Conservation (phyloP, 2,329 filamentous ascomycete genomes). For the Nakataea oryzae region DNA sequence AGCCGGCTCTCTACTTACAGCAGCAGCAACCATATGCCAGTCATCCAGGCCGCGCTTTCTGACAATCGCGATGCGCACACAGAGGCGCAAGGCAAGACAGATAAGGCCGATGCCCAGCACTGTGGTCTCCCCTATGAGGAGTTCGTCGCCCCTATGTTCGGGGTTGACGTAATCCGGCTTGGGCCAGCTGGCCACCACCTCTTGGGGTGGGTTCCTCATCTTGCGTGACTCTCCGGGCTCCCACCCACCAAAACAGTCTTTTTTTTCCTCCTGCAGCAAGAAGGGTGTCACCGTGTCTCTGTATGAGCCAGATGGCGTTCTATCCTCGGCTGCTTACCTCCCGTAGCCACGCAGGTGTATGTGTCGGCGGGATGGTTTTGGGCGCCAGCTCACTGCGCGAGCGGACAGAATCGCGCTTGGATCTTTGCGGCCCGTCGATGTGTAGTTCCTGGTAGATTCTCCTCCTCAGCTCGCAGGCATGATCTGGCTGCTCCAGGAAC, state of each 20-base stretch:
- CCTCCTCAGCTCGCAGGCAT: neutral
- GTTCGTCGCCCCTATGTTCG: slow-evolving; percentile 21
- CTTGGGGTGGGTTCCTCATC: slow-evolving; percentile 24
- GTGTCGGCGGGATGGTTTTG: neutral
- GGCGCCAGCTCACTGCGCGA: neutral
- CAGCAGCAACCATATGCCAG: slow-evolving; percentile 28
- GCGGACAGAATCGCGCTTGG: neutral
- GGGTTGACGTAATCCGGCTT: slow-evolving; percentile 25
- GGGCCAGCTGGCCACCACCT: slow-evolving; percentile 26
- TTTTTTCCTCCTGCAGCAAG: neutral
- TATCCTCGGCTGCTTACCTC: neutral
- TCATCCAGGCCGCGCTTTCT: slow-evolving; percentile 25
- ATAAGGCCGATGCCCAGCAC: slow-evolving; percentile 22
- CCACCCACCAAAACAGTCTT: neutral
- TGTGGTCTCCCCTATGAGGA: slow-evolving; percentile 25
- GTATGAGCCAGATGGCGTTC: no score
- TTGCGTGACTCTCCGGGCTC: neutral
- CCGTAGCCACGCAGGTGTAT: no score
- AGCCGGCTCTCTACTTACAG: slow-evolving; percentile 21
- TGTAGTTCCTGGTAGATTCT: neutral
- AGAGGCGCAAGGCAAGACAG: slow-evolving; percentile 23
- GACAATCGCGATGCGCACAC: slow-evolving; percentile 23
- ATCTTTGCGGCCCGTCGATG: neutral
- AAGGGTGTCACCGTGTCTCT: neutral
- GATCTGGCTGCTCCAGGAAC: neutral